Percentiles rank a stretch among this genome's conserved stretches.
Evolutionary conservation across 192 early-diverging fungal species (phyloP).

Genomic region (Gonapodya sp.): DNA sequence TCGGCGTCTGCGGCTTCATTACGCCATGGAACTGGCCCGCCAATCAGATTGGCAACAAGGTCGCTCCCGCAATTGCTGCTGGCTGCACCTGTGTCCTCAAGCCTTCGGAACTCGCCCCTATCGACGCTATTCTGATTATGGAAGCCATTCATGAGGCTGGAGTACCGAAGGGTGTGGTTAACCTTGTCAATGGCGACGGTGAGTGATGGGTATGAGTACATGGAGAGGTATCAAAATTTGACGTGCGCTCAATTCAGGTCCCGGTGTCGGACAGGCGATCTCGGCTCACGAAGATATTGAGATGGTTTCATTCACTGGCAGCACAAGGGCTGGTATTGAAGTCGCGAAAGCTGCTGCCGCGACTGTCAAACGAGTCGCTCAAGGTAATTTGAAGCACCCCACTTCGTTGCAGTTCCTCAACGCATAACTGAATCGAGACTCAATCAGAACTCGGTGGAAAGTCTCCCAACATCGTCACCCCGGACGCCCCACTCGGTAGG

Average conservation of each 20-base stretch:
- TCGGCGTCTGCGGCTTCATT: conserved; percentile 9
- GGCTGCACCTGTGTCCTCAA: conserved; percentile 7
- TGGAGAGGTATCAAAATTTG: too few species aligned
- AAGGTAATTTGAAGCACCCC: neutral
- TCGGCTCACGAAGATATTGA: conserved; percentile 5
- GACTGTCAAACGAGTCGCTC: conserved; percentile 2
- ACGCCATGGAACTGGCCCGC: neutral
- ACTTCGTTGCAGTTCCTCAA: neutral
- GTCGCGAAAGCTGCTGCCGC: conserved; percentile 1
- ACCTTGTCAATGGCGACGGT: conserved; percentile 10
- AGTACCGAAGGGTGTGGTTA: neutral
- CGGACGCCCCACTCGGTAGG: conserved; percentile 1
- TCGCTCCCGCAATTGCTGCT: conserved; percentile 9
- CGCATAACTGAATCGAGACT: too few species aligned
- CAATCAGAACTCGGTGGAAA: conserved; percentile 7
- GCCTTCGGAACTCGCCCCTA: conserved; percentile 3
- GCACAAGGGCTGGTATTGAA: neutral
- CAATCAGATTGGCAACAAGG: conserved; percentile 2
- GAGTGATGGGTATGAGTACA: neutral
- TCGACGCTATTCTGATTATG: neutral
- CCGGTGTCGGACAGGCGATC: neutral
- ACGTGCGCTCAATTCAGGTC: neutral
- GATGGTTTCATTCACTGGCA: conserved; percentile 9
- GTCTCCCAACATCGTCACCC: conserved; percentile 11
- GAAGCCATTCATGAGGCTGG: conserved; percentile 10